A percentile compares a stretch with the other conserved stretches of the same genome.
Conservation (phyloP, 805 yeast genomes). For the Candida chilensis region DNA sequence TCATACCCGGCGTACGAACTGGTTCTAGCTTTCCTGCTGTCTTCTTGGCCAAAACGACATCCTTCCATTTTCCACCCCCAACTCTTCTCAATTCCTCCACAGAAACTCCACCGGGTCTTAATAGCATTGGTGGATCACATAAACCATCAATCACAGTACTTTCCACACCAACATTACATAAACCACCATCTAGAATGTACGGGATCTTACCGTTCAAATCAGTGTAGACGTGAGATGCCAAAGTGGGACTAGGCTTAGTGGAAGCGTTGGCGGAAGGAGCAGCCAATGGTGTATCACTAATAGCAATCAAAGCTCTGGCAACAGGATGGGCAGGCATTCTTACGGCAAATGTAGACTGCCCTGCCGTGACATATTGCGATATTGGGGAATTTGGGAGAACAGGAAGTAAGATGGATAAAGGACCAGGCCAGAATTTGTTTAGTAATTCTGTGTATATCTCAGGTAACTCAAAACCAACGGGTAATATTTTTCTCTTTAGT, state of each 20-base stretch:
- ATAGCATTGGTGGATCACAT: slow-evolving; percentile 71
- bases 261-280: slow-evolving; percentile 98
- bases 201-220: slow-evolving; percentile 81
- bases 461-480: slow-evolving; percentile 45
- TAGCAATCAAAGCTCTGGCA: slow-evolving; percentile 81
- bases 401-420: slow-evolving; percentile 80
- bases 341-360: slow-evolving; percentile 86
- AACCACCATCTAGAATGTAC: slow-evolving; percentile 82
- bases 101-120: slow-evolving; percentile 92
- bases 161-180: slow-evolving; percentile 84
- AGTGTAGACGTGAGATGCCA: slow-evolving; percentile 74
- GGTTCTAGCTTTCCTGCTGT: slow-evolving; percentile 58
- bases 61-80: slow-evolving; percentile 66
- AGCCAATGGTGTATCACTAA: slow-evolving; percentile 84
- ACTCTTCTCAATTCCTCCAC: slow-evolving; percentile 57
- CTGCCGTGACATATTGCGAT: slow-evolving; percentile 74
- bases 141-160: slow-evolving; percentile 92
- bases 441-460: slow-evolving; percentile 55
- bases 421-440: slow-evolving; percentile 89
- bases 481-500: slow-evolving; percentile 50
- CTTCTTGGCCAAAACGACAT: slow-evolving; percentile 54
- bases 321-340: slow-evolving; percentile 82
- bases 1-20: slow-evolving; percentile 96
- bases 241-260: slow-evolving; percentile 89
- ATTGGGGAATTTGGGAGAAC: slow-evolving; percentile 36